These are phyloP conservation scores for Penstemon barbatus DNA, from an alignment of 257 asterid species.

Conservation along the genomic window DNA sequence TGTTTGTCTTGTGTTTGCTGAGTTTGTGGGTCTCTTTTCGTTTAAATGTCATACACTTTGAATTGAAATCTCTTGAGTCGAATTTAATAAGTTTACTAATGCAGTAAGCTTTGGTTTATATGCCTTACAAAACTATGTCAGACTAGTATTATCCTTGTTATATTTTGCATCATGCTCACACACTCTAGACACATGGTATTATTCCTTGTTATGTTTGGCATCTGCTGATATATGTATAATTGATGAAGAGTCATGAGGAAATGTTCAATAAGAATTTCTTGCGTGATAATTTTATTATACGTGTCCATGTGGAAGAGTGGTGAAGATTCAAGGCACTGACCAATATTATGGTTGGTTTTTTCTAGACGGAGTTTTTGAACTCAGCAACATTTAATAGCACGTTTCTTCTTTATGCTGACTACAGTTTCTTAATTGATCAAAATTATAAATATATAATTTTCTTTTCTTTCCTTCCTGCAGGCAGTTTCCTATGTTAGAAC, in stretches of 20 bases:
- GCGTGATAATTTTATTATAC: not conserved
- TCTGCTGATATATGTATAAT: conserved; percentile 3
- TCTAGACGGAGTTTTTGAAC: conserved; percentile 4
- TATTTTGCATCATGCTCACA: too few species aligned
- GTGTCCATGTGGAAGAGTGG: conserved; percentile 14
- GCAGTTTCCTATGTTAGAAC: conserved; percentile 94
- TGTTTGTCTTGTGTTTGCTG: not conserved
- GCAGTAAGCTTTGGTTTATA: not conserved
- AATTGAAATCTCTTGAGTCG: not conserved
- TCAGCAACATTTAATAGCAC: not conserved
- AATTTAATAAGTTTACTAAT: conserved; percentile 9
- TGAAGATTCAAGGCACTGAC: conserved; percentile 1
- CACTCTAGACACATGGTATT: not conserved
- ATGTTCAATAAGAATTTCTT: conserved; percentile 16
- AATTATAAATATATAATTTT: not conserved
- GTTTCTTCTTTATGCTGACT: conserved; percentile 24
- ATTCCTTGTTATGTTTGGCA: not conserved
- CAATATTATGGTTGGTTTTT: conserved; percentile 9
- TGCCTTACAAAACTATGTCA: not conserved
- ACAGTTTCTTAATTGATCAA: conserved; percentile 20
- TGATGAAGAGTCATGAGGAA: conserved; percentile 17
- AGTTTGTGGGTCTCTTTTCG: conserved; percentile 10
- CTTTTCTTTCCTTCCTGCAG: conserved; percentile 42
- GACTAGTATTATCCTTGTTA: too few species aligned
- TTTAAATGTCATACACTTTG: not conserved